A percentile compares a stretch with the other conserved stretches of the same genome.
Evolutionary conservation across 2,329 filamentous ascomycete genomes (phyloP).

Genomic region (Polytolypa hystricis): DNA sequence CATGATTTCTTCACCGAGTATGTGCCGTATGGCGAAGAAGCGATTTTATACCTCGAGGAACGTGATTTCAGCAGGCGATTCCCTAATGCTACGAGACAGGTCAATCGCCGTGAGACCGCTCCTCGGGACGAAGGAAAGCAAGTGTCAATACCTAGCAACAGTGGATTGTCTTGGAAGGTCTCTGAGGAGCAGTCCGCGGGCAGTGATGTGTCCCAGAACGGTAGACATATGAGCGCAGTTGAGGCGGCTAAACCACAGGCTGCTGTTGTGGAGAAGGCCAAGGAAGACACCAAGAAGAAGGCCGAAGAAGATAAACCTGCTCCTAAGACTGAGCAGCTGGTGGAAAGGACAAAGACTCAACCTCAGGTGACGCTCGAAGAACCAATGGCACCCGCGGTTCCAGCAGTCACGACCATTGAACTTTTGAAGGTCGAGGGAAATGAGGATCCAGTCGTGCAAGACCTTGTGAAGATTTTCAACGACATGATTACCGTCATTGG

Average conservation of each 20-base stretch:
- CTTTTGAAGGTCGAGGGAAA: conserved; percentile 64
- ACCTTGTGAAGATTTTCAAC: conserved; percentile 90
- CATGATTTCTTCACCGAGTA: conserved; percentile 99
- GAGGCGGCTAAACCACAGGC: conserved; percentile 16
- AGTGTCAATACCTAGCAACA: conserved; percentile 74
- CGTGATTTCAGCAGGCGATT: conserved; percentile 84
- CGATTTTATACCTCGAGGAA: conserved; percentile 91
- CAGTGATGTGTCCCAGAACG: conserved; percentile 46
- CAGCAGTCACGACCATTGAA: conserved; percentile 58
- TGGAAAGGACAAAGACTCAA: conserved; percentile 17
- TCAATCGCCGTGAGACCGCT: conserved; percentile 27
- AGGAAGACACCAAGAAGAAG: conserved; percentile 21
- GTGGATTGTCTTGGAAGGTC: conserved; percentile 72
- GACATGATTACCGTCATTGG: conserved; percentile 91
- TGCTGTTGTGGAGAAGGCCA: conserved; percentile 11
- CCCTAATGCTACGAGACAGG: conserved; percentile 42
- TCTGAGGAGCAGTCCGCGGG: conserved; percentile 50
- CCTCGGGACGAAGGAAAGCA: conserved; percentile 50
- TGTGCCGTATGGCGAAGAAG: conserved; percentile 85
- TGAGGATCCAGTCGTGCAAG: conserved; percentile 78
- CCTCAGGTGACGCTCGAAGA: conserved; percentile 31
- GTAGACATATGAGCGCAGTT: conserved; percentile 37
- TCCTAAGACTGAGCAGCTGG: conserved; percentile 21
- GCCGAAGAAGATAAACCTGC: conserved; percentile 18
- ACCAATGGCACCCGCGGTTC: conserved; percentile 26